phyloP scores from a whole-genome alignment of 352 stramenopile species.

The Globisporangium mamillatum region DNA sequence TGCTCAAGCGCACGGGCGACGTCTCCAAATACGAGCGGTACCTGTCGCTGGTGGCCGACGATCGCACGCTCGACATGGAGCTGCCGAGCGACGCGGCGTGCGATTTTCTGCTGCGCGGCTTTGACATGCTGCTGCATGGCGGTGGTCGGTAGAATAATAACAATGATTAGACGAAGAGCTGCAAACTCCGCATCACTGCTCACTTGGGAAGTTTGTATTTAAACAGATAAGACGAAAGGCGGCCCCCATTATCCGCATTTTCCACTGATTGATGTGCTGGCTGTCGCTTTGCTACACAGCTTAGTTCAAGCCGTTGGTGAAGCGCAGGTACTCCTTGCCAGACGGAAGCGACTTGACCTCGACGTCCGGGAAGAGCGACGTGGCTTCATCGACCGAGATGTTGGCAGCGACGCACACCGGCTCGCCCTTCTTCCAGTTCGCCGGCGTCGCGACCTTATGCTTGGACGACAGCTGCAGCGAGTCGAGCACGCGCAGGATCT shows the following conservation, averaged over 20 bases:
- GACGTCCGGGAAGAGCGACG: constrained; percentile 60
- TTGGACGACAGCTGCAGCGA: constrained; percentile 73
- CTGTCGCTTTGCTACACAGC: background rate
- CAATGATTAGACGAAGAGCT: background rate
- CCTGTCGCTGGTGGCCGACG: constrained; percentile 65
- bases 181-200: background rate
- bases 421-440: constrained; percentile 72
- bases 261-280: background rate
- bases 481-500: constrained; percentile 90
- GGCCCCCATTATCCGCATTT: background rate
- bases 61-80: constrained; percentile 70
- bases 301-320: constrained; percentile 37
- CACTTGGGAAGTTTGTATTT: constrained; percentile 10
- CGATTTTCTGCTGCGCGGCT: constrained; percentile 55
- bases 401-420: constrained; percentile 61
- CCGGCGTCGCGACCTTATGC: constrained; percentile 52
- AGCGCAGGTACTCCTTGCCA: constrained; percentile 71
- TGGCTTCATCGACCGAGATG: constrained; percentile 57
- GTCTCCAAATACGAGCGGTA: constrained; percentile 69
- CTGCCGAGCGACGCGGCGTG: constrained; percentile 47
- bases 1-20: constrained; percentile 73
- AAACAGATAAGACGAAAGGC: constrained; percentile 10
- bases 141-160: background rate
- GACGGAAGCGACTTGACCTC: constrained; percentile 65
- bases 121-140: constrained; percentile 46